Conservation (phyloP, 495 filamentous ascomycete species). For the Staphylotrichum longicolle region DNA sequence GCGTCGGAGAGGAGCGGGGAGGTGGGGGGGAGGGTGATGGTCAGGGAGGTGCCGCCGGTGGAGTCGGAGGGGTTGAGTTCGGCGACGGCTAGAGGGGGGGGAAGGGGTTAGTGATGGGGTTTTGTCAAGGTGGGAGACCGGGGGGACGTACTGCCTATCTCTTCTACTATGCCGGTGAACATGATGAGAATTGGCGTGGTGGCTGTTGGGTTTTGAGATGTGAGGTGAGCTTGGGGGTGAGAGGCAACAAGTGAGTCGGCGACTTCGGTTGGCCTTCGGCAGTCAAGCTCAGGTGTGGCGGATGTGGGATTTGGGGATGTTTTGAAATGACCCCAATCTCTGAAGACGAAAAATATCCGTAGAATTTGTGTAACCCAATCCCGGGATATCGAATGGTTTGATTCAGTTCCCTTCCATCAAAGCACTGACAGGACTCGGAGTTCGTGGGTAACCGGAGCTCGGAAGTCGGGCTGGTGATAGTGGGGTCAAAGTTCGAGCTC, state of each 20-base stretch:
- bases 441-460: neutral
- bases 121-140: neutral
- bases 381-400: no score
- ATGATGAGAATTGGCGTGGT: constrained; percentile 46
- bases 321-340: no score
- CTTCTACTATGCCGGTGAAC: constrained; percentile 98
- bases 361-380: no score
- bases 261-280: neutral
- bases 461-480: neutral
- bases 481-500: neutral
- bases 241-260: neutral
- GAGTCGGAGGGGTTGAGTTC: constrained; percentile 76
- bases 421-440: no score
- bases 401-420: no score
- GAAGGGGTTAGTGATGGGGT: neutral
- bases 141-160: constrained; percentile 73
- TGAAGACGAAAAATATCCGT: neutral
- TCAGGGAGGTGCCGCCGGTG: constrained; percentile 83
- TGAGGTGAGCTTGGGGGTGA: neutral
- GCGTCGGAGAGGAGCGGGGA: constrained; percentile 77
- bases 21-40: constrained; percentile 62
- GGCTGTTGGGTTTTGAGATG: constrained; percentile 8
- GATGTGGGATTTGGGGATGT: no score
- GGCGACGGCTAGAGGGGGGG: constrained; percentile 62
- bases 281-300: no score